A percentile compares a stretch with the other conserved stretches of the same genome.
Evolutionary conservation across 1,284 basidiomycete species (phyloP).

Genomic region (Trametes sp.): DNA sequence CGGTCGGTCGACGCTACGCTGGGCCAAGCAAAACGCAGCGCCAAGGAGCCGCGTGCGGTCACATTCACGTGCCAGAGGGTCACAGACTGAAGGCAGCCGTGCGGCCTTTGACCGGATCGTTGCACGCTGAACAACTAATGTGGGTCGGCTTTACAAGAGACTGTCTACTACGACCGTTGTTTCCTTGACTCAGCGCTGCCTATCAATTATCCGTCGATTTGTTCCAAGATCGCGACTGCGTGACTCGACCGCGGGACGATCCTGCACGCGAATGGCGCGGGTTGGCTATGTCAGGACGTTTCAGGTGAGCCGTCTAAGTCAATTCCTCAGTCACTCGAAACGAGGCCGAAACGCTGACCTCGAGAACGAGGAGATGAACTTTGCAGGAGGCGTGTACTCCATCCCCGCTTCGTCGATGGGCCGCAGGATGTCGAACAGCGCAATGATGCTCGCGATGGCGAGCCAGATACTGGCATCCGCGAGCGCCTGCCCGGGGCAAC

Average conservation of each 20-base stretch:
- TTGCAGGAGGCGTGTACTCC: constrained; percentile 31
- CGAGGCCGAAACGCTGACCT: constrained; percentile 13
- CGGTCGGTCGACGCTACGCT: too few species aligned
- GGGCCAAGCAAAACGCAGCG: too few species aligned
- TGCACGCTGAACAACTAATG: too few species aligned
- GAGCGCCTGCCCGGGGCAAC: constrained; percentile 40
- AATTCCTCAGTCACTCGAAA: neutral
- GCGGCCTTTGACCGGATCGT: too few species aligned
- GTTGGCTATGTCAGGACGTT: neutral
- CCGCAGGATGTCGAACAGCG: constrained; percentile 37
- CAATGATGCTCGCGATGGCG: constrained; percentile 35
- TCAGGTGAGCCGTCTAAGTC: constrained; percentile 40
- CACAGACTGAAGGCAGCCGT: too few species aligned
- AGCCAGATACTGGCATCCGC: constrained; percentile 40
- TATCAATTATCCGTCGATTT: neutral
- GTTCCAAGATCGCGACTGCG: neutral
- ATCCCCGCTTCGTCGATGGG: constrained; percentile 32
- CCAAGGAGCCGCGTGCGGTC: too few species aligned
- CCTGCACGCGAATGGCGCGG: constrained; percentile 11
- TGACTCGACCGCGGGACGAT: constrained; percentile 10
- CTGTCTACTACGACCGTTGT: too few species aligned
- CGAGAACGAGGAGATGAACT: constrained; percentile 30
- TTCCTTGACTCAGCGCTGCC: neutral
- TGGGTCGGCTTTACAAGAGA: too few species aligned
- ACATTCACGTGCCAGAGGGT: too few species aligned